phyloP scores from a whole-genome alignment of 2,329 filamentous ascomycete genomes.

The Cryphonectria naterciae region DNA sequence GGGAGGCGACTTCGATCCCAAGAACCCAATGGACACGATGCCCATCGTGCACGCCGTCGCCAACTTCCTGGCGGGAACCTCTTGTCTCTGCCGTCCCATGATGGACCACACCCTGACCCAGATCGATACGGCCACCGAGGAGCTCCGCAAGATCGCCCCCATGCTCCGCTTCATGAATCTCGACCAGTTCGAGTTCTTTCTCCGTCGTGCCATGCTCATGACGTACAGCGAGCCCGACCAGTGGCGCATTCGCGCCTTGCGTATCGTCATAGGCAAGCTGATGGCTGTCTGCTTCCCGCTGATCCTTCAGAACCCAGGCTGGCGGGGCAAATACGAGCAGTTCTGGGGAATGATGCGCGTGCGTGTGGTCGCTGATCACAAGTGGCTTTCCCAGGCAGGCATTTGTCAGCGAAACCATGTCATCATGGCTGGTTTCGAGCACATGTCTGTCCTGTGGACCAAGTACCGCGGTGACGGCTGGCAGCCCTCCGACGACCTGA shows the following conservation, averaged over 20 bases:
- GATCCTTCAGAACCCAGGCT: constrained; percentile 32
- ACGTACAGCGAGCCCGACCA: constrained; percentile 35
- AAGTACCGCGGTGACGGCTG: constrained; percentile 15
- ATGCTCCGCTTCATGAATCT: constrained; percentile 27
- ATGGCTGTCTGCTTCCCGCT: constrained; percentile 33
- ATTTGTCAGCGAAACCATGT: constrained; percentile 2
- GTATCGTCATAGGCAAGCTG: constrained; percentile 34
- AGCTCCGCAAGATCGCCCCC: constrained; percentile 44
- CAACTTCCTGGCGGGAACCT: constrained; percentile 36
- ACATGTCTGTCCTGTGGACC: constrained; percentile 15
- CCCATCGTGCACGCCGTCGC: constrained; percentile 33
- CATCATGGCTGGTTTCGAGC: constrained; percentile 23
- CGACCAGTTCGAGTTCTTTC: constrained; percentile 30
- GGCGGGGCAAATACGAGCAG: not conserved
- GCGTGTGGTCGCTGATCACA: constrained; percentile 24
- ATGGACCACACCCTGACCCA: constrained; percentile 51
- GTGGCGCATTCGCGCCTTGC: constrained; percentile 31
- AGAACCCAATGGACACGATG: constrained; percentile 29
- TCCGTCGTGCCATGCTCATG: constrained; percentile 33
- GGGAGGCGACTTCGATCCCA: constrained; percentile 22
- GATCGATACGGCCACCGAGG: constrained; percentile 57
- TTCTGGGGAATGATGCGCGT: constrained; percentile 16
- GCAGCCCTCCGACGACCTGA: constrained; percentile 19
- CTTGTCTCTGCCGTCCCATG: constrained; percentile 33
- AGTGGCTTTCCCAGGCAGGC: constrained; percentile 20